These are phyloP conservation scores for Trypanosoma lewisi DNA, from an alignment of 208 protist species.

Conservation along the genomic window DNA sequence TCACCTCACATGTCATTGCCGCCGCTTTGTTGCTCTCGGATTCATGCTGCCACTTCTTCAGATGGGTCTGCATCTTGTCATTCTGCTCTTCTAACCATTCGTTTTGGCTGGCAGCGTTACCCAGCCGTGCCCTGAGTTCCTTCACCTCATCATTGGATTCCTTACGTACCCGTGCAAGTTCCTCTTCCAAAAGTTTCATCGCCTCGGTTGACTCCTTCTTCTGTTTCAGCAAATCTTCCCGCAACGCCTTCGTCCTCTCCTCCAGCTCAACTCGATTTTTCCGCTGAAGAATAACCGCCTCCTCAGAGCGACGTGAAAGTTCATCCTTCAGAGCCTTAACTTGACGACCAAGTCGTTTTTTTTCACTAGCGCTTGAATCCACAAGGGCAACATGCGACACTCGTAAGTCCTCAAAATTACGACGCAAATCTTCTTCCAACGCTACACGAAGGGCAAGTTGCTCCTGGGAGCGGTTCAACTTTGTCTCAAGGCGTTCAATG, in stretches of 20 bases:
- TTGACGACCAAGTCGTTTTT: slow-evolving; percentile 30
- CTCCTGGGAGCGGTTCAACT: slow-evolving; percentile 40
- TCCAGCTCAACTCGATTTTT: slow-evolving; percentile 23
- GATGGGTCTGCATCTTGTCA: background rate
- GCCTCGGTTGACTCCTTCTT: slow-evolving; percentile 13
- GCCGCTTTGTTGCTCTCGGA: background rate
- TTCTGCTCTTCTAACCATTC: slow-evolving; percentile 24
- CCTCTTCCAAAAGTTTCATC: slow-evolving; percentile 25
- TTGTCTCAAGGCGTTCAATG: slow-evolving; percentile 21
- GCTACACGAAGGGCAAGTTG: slow-evolving; percentile 44
- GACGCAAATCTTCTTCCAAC: slow-evolving; percentile 55
- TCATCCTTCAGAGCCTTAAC: slow-evolving; percentile 78
- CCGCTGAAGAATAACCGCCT: slow-evolving; percentile 40
- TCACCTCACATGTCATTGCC: slow-evolving; percentile 1
- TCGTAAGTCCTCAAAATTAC: slow-evolving; percentile 39
- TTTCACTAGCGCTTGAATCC: slow-evolving; percentile 15
- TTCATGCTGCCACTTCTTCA: slow-evolving; percentile 13
- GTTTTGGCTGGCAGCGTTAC: slow-evolving; percentile 6
- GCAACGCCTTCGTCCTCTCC: slow-evolving; percentile 30
- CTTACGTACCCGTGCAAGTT: slow-evolving; percentile 3
- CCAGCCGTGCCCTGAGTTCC: slow-evolving; percentile 13
- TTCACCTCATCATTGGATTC: slow-evolving; percentile 10
- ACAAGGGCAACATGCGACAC: slow-evolving; percentile 17
- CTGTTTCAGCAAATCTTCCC: slow-evolving; percentile 21
- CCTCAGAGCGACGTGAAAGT: slow-evolving; percentile 56